Base-by-base conservation (phyloP, 805 yeast genomes). In the Monosporozyma aquatica region DNA sequence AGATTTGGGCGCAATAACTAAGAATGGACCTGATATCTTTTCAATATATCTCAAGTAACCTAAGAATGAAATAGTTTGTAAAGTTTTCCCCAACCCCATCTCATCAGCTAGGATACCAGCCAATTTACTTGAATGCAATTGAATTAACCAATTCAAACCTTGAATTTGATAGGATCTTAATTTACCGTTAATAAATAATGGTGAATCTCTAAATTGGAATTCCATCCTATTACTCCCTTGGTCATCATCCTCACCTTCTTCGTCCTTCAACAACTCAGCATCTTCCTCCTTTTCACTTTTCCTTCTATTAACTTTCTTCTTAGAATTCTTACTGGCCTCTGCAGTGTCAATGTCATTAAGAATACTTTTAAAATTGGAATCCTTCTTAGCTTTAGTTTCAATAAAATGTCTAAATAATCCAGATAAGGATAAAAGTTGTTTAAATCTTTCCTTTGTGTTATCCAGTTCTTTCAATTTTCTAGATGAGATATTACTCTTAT, bases 61-160 rank as follows among this genome's bases (percentile, higher is more conserved):
- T 37, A 83, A 61, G 48, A 80, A 80, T 4, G 90, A 75, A 49
- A 83, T 82, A 0, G 90, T 83, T 60, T 83, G 92, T 45, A 83
- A 65, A 4, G 92, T 83, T 56, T 83, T 83, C 50, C 92, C 92
- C 47, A 83, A 65, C 3, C 92, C 92, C 92, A 83, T 83, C 62
- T 83, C 92, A 62, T 83, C 92, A 1, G 92, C 92, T 46, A 83
- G 67, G 27, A 83, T 82, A 47, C 92, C 92, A 1, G 83, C 74
- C 38, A 83, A 64, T 47, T 77, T 75, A 63, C 81, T 81, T 47
- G 76, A 80, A 52, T 79, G 75, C 46, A 83, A 62, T 1, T 82
- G 71, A n/a, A 82, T 73, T 52, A 83, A 64, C 94, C 94, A 83
- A 59, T 83, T 83, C 47, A 83, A 66, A 48, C 92, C 94, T 59